Evolutionary conservation across 495 filamentous ascomycete species (phyloP), one percentile per base, ranked within the genome.

Genomic region (Aspergillus incahuasiensis): DNA sequence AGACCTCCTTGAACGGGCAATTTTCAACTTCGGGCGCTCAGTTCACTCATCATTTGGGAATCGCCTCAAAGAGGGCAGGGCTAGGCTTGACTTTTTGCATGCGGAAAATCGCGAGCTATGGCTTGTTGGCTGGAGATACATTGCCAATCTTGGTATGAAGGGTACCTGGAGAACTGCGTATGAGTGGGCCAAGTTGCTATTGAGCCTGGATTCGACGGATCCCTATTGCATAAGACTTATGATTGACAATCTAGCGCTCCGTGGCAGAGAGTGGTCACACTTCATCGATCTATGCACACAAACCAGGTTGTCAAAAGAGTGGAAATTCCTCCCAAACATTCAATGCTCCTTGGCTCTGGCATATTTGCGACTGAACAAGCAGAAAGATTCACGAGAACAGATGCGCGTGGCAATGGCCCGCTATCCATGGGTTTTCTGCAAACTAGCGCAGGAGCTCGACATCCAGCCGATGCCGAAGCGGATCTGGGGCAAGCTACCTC

Each of bases 121-220:
- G 84, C 83, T 97, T 42, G 87, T 90, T 20, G 86, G 82, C n/a
- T 94, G 86, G 79, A 83, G 91, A 58, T 96, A 96, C 59, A 86
- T 96, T 62, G 80, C 78, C 51, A 90, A 88, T 55, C 77, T 97
- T 9, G 79, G 86, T 9, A 86, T 89, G 79, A 91, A 94, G 62
- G 91, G 92, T n/a, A 96, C 92, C 13, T 95, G 89, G 79, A 81
- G 91, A 25, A 97, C 94, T 1, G 89, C 90, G 0, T 86, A 91
- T 44, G 95, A 97, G 69, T 99, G 92, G 90, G 81, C 86, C 6
- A 96, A 95, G 69, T 72, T 97, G 8, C 69, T 96, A 8, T 74
- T 96, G 1, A 82, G 84, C 55, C 69, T 99, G 48, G 82, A 88
- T 60, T 83, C 84, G n/a, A 75, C 70, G 0, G 94, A 99, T 67